Percentiles rank a stretch among this genome's conserved stretches.
Conservation (phyloP, 2,329 filamentous ascomycete genomes). For the Corinectria fuckeliana region DNA sequence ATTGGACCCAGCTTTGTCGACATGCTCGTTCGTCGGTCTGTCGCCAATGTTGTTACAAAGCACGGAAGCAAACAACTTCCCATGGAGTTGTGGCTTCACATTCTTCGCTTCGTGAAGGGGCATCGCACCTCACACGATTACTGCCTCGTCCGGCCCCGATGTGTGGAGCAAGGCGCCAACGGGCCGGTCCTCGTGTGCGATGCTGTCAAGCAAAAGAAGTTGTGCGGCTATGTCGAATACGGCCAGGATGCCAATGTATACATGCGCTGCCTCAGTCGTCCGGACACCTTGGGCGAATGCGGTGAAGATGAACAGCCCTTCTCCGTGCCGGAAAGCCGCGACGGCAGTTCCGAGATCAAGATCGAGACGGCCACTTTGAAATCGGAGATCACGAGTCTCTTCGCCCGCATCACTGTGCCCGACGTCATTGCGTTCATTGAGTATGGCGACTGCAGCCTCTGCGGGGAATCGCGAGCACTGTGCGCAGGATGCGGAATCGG, state of each 20-base stretch:
- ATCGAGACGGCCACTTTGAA: not conserved
- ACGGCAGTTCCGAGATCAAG: not conserved
- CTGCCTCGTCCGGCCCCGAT: not conserved
- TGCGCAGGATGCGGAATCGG: not conserved
- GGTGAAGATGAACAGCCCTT: not conserved
- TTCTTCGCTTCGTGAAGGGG: not conserved
- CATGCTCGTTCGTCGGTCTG: not conserved
- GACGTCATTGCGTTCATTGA: constrained; percentile 3
- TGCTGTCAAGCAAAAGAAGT: not conserved
- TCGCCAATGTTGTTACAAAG: not conserved
- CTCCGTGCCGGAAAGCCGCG: not conserved
- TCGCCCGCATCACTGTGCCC: constrained; percentile 4
- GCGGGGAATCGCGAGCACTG: not conserved
- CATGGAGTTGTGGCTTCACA: not conserved
- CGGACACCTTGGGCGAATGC: not conserved
- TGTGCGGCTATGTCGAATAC: not conserved
- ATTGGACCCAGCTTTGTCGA: not conserved
- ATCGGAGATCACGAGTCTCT: not conserved
- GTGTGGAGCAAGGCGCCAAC: not conserved
- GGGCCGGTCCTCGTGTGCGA: not conserved
- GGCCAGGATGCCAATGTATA: not conserved
- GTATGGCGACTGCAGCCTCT: not conserved
- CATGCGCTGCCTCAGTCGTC: not conserved
- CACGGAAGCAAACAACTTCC: not conserved
- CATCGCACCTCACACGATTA: not conserved